Conservation (phyloP, 257 asterid genomes). For the Solanum corneliomulleri region DNA sequence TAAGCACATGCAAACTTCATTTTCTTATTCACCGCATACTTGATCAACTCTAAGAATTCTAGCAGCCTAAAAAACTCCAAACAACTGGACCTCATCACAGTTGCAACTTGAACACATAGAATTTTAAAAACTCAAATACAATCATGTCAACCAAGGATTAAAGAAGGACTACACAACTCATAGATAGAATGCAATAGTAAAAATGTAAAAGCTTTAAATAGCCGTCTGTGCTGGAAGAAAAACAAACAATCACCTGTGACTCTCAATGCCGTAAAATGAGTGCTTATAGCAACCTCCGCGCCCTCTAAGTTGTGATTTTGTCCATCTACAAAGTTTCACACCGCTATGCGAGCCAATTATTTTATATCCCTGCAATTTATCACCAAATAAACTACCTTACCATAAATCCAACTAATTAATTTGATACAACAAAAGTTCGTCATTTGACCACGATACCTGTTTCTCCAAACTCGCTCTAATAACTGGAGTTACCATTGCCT, state of each 20-base stretch:
- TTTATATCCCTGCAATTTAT: conserved; percentile 63
- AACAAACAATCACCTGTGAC: conserved; percentile 59
- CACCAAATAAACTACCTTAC: not conserved
- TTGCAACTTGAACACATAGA: not conserved
- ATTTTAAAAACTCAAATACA: not conserved
- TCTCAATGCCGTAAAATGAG: conserved; percentile 90
- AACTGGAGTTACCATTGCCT: conserved; percentile 90
- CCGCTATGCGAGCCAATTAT: conserved; percentile 97
- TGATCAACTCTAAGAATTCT: not conserved
- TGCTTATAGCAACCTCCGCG: conserved; percentile 99
- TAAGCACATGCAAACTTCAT: not conserved
- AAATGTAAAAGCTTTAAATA: conserved; percentile 8
- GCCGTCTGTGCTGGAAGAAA: conserved; percentile 35
- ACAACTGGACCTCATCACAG: not conserved
- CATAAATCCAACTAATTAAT: not conserved
- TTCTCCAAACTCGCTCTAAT: conserved; percentile 75
- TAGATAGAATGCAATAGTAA: not conserved
- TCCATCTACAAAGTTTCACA: conserved; percentile 97
- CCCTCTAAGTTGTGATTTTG: conserved; percentile 95
- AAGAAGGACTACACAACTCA: not conserved
- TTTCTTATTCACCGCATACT: not conserved
- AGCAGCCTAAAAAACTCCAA: not conserved
- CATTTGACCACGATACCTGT: conserved; percentile 45
- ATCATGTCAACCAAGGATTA: not conserved
- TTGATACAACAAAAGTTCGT: not conserved